phyloP scores from a whole-genome alignment of 345 rosid species.

The Eucalyptus microcorys region DNA sequence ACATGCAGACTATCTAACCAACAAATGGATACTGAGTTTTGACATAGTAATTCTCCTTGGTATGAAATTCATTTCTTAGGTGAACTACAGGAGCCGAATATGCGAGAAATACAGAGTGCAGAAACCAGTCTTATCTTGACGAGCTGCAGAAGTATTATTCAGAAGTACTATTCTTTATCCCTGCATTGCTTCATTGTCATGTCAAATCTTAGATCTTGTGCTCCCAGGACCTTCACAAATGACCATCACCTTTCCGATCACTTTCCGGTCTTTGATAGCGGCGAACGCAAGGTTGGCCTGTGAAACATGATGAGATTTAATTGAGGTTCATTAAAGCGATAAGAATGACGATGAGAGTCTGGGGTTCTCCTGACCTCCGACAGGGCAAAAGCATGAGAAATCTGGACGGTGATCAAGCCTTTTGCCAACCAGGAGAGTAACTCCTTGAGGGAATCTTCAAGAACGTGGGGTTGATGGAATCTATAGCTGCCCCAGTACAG shows the following conservation, averaged over 20 bases:
- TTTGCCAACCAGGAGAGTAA: conserved; percentile 67
- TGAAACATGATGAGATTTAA: neutral
- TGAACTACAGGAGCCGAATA: neutral
- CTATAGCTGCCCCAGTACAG: conserved; percentile 91
- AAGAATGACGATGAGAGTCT: neutral
- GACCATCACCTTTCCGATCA: conserved; percentile 83
- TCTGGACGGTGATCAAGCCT: conserved; percentile 57
- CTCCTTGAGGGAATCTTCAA: conserved; percentile 62
- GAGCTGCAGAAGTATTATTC: neutral
- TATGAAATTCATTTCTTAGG: neutral
- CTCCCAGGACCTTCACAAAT: conserved; percentile 22
- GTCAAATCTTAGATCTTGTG: conserved; percentile 39
- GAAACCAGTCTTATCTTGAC: neutral
- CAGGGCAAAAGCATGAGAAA: conserved; percentile 58
- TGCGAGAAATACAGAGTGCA: neutral
- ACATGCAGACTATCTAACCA: neutral
- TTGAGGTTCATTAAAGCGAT: neutral
- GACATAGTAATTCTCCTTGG: neutral
- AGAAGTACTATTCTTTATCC: neutral
- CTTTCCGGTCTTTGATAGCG: conserved; percentile 77
- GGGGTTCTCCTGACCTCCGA: conserved; percentile 44
- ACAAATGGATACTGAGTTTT: neutral
- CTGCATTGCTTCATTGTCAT: neutral
- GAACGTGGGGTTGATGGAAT: conserved; percentile 47
- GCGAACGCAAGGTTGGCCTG: conserved; percentile 86